These are phyloP conservation scores for Penicillium fimorum DNA, from an alignment of 495 filamentous ascomycete species.

Conservation along the genomic window DNA sequence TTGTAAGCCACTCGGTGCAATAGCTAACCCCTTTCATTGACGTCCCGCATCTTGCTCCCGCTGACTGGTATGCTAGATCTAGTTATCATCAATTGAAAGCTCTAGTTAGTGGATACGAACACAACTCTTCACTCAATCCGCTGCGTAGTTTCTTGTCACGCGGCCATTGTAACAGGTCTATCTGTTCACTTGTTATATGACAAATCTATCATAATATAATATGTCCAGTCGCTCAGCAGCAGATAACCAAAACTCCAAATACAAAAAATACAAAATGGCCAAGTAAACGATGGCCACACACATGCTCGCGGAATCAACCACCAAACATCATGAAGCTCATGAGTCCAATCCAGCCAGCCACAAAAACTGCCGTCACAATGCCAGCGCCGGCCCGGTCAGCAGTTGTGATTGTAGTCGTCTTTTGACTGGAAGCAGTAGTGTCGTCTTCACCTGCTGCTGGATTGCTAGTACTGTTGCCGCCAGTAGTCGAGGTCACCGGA, in stretches of 20 bases:
- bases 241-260: background rate
- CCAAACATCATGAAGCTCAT: conserved; percentile 30
- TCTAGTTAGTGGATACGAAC: no score
- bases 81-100: no score
- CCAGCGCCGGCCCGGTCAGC: conserved; percentile 63
- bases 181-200: no score
- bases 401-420: conserved; percentile 44
- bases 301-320: background rate
- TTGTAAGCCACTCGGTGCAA: no score
- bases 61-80: no score
- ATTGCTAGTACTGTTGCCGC: conserved; percentile 35
- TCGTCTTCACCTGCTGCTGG: conserved; percentile 37
- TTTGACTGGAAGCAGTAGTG: conserved; percentile 12
- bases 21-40: no score
- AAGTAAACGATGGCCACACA: background rate
- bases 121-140: no score
- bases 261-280: background rate
- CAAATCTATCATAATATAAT: no score
- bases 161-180: no score
- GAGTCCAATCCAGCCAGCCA: conserved; percentile 34
- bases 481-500: conserved; percentile 29
- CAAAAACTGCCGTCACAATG: conserved; percentile 60
- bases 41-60: no score
- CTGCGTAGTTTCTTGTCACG: no score
- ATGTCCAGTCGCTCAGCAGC: no score